Percentiles rank a stretch among this genome's conserved stretches.
phyloP scores from a whole-genome alignment of 2,329 filamentous ascomycete species.

The Lachnellula suecica region DNA sequence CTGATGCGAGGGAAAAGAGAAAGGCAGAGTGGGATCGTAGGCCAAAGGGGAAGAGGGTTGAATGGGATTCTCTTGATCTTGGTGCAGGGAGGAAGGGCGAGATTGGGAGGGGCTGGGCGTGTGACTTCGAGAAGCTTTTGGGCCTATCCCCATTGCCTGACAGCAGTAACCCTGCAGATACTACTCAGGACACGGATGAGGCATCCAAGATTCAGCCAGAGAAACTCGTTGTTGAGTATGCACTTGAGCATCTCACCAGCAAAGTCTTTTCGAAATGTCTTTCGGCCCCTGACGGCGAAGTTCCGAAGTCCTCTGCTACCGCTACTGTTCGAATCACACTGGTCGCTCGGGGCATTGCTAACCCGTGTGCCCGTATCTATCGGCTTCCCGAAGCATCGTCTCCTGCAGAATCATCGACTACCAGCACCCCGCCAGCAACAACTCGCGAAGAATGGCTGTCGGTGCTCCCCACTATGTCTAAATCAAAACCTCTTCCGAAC shows the following conservation, averaged over 20 bases:
- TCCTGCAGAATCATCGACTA: constrained; percentile 30
- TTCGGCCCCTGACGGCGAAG: constrained; percentile 18
- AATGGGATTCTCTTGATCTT: constrained; percentile 73
- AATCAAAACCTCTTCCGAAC: constrained; percentile 24
- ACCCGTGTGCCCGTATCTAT: constrained; percentile 78
- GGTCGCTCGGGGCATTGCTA: constrained; percentile 67
- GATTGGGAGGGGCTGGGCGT: constrained; percentile 76
- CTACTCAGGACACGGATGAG: constrained; percentile 8
- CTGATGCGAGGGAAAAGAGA: constrained; percentile 58
- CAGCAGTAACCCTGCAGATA: constrained; percentile 1
- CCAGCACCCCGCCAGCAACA: constrained; percentile 27
- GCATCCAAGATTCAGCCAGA: background rate
- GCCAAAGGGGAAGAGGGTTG: constrained; percentile 78
- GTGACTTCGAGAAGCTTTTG: constrained; percentile 67
- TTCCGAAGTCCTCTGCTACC: constrained; percentile 39
- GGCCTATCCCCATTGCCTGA: constrained; percentile 5
- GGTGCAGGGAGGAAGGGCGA: constrained; percentile 77
- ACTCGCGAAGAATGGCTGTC: constrained; percentile 73
- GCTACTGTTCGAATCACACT: constrained; percentile 68
- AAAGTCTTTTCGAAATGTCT: constrained; percentile 24
- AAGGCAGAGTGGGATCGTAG: constrained; percentile 69
- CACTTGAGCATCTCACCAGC: constrained; percentile 18
- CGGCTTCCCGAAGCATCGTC: constrained; percentile 60
- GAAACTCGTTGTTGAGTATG: background rate
- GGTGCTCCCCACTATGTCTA: constrained; percentile 39